These are phyloP conservation scores for Eutrema heterophyllum DNA, from an alignment of 345 rosid genomes.

Conservation along the genomic window DNA sequence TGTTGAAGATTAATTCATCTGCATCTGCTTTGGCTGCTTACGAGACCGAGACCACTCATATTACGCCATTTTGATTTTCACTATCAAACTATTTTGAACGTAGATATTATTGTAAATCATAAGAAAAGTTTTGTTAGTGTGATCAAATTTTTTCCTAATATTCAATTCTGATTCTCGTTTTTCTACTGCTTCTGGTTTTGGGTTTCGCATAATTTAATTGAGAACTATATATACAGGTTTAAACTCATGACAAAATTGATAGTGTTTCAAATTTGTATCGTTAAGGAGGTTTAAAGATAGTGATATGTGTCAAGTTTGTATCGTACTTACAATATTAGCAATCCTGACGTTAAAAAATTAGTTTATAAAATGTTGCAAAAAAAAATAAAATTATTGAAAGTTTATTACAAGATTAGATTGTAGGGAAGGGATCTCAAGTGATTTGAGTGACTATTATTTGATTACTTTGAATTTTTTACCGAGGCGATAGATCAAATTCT, in stretches of 20 bases:
- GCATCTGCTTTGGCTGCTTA: constrained; percentile 58
- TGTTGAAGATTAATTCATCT: constrained; percentile 45
- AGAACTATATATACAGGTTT: background rate
- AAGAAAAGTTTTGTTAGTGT: constrained; percentile 44
- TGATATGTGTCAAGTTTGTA: background rate
- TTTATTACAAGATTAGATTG: background rate
- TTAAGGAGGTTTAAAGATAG: background rate
- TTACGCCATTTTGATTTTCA: constrained; percentile 73
- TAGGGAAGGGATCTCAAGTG: background rate
- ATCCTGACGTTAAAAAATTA: no score
- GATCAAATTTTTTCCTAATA: constrained; percentile 9
- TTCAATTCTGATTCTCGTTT: background rate
- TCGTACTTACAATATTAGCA: background rate
- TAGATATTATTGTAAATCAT: constrained; percentile 38
- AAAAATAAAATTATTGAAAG: background rate
- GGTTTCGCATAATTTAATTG: background rate
- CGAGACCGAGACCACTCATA: constrained; percentile 87
- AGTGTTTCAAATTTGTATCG: background rate
- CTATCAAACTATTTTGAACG: background rate
- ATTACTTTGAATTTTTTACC: background rate
- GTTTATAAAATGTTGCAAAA: no score
- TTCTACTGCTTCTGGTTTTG: background rate
- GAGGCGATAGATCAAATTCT: background rate
- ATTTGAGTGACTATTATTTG: constrained; percentile 1
- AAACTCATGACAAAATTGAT: background rate